Evolutionary conservation across 169 alveolate species (phyloP).

Genomic region (Ichthyophthirius multifiliis): DNA sequence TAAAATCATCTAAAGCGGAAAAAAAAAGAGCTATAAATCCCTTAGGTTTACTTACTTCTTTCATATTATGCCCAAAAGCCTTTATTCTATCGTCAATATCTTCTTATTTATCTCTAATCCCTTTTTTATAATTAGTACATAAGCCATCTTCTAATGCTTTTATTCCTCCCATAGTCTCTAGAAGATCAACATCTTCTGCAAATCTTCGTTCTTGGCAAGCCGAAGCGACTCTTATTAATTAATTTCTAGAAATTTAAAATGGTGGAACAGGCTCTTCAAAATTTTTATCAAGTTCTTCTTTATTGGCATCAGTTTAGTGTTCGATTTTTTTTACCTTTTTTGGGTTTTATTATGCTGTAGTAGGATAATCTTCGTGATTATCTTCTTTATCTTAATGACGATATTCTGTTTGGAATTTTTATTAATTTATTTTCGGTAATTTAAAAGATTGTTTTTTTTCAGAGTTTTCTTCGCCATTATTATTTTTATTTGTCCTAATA

Average conservation of each 20-base stretch:
- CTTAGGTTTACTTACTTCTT: constrained; percentile 8
- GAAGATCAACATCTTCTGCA: constrained; percentile 36
- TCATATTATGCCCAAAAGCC: constrained; percentile 30
- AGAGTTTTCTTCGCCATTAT: no score
- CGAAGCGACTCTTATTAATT: constrained; percentile 6
- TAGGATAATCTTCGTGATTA: no score
- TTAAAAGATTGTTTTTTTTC: no score
- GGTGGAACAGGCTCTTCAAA: no score
- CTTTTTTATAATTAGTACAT: constrained; percentile 11
- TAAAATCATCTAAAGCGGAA: constrained; percentile 25
- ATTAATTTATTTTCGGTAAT: no score
- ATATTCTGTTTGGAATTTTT: no score
- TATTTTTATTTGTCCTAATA: no score
- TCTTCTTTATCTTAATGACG: no score
- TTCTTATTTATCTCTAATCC: background rate
- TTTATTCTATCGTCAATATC: constrained; percentile 12
- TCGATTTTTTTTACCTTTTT: no score
- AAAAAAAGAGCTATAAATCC: constrained; percentile 24
- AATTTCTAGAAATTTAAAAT: background rate
- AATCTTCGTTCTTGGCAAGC: constrained; percentile 33
- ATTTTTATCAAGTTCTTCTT: no score
- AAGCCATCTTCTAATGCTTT: background rate
- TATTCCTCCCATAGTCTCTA: constrained; percentile 17
- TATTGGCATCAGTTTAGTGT: no score
- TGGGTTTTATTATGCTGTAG: no score